Base-by-base conservation (phyloP, 192 early-diverging fungal genomes). In the Umbelopsis ramanniana region DNA sequence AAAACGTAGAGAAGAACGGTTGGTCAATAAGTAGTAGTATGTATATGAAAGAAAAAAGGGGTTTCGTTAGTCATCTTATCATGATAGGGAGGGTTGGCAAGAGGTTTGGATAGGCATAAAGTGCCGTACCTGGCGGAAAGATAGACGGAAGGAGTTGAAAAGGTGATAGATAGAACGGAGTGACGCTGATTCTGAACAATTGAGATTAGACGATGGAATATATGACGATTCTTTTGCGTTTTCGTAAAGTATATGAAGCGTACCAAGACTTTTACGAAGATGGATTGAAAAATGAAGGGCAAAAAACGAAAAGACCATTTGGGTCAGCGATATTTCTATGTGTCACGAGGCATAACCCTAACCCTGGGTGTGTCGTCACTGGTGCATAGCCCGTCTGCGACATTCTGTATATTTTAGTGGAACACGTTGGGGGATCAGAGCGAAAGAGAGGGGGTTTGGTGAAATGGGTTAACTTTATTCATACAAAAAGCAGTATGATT, bases 261-360 rank as follows among this genome's bases (percentile, higher is more conserved):
- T 63, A 63, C 26, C 57, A 63, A 63, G 57, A 19, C 10, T 63
- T 63, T 37, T 63, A 63, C 17, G 26, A 63, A 37, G 57, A 63
- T 63, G 57, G 29, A 37, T 29, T 50, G 33, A 63, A 63, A 63
- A 63, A 37, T 63, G 57, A 63, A 63, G 33, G 57, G 33, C 57
- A 63, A 63, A 54, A 54, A 63, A 35, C 48, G 26, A 63, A 29
- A 29, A 17, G 29, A n/a, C 57, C 57, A 19, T 63, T 63, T 38
- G 33, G 57, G 57, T 63, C 57, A 63, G 33, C 57, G 57, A 63
- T 63, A 63, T 63, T 63, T 63, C 24, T 29, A 63, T 5, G 57
- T 63, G 57, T 63, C 57, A 63, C 57, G 57, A 63, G 57, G 57
- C 57, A 63, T 63, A 63, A 63, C 57, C 57, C 57, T 63, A 63